Percentiles rank a stretch among this genome's conserved stretches.
Conservation (phyloP, 192 early-diverging fungal genomes). For the Coemansia sp. region DNA sequence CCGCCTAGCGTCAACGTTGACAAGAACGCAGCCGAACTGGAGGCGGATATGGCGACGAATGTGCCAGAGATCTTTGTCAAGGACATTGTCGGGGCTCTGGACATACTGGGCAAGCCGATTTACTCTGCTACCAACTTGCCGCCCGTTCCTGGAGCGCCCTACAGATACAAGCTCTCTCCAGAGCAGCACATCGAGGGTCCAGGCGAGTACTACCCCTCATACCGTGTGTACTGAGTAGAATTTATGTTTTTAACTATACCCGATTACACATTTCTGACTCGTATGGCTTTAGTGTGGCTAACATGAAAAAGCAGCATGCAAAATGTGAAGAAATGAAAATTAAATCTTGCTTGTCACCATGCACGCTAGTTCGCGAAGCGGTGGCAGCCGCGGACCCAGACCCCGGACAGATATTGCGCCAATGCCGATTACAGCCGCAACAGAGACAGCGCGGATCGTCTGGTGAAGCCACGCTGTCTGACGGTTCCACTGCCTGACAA, state of each 20-base stretch:
- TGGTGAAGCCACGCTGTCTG: conserved; percentile 42
- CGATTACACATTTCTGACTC: conserved; percentile 2
- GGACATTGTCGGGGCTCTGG: conserved; percentile 55
- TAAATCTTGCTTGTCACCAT: conserved; percentile 1
- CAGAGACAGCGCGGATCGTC: conserved; percentile 9
- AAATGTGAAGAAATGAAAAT: background rate
- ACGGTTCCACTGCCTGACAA: conserved; percentile 39
- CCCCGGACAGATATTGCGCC: conserved; percentile 14
- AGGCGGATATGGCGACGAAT: conserved; percentile 1
- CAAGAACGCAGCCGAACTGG: background rate
- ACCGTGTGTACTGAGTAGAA: conserved; percentile 39
- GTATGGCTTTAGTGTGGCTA: background rate
- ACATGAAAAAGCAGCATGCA: background rate
- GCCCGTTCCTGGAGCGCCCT: conserved; percentile 55
- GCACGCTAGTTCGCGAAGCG: conserved; percentile 10
- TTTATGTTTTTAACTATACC: background rate
- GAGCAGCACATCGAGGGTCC: conserved; percentile 42
- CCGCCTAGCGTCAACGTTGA: conserved; percentile 6
- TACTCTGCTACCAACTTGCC: conserved; percentile 58
- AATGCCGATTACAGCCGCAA: conserved; percentile 7
- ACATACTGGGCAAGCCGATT: conserved; percentile 51
- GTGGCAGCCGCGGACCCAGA: conserved; percentile 17
- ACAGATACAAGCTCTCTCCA: conserved; percentile 54
- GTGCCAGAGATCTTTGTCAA: conserved; percentile 28
- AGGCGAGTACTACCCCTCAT: conserved; percentile 54